Conservation (phyloP, 768 basidiomycete genomes). For the Leccinum incarnatum region DNA sequence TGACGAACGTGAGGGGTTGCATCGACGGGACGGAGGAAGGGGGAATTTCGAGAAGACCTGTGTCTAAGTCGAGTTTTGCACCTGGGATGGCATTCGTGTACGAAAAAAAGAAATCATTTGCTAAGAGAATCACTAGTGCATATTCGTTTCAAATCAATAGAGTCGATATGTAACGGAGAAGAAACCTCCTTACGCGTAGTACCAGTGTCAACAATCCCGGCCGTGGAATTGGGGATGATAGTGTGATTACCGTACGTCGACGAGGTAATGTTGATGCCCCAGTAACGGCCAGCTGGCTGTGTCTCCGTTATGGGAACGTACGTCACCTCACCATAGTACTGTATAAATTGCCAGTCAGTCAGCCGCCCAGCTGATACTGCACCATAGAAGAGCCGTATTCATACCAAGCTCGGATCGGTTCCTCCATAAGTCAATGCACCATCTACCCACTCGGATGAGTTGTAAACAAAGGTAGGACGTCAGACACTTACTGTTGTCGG, state of each 20-base stretch:
- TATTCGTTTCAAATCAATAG: neutral
- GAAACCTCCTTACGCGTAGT: neutral
- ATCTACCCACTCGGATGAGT: constrained; percentile 13
- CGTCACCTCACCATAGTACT: constrained; percentile 24
- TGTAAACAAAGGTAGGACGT: neutral
- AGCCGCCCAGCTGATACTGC: neutral
- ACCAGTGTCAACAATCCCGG: neutral
- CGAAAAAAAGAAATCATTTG: constrained; percentile 9
- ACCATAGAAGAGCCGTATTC: neutral
- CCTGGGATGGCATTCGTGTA: constrained; percentile 15
- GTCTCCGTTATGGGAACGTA: constrained; percentile 29
- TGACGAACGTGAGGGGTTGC: constrained; percentile 9
- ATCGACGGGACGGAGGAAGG: constrained; percentile 8
- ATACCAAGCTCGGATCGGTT: neutral
- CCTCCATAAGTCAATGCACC: neutral
- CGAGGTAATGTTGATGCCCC: constrained; percentile 30
- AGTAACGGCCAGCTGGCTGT: constrained; percentile 21
- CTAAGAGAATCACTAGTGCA: constrained; percentile 8
- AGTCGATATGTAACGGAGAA: neutral
- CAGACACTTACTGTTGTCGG: constrained; percentile 9
- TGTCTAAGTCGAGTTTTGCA: neutral
- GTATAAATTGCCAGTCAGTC: neutral
- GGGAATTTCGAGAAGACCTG: constrained; percentile 14
- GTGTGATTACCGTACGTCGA: constrained; percentile 12
- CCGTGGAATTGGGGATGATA: constrained; percentile 9